Evolutionary conservation across 2,329 filamentous ascomycete species (phyloP), one percentile per base, ranked within the genome.

Genomic region (Aureobasidium sp.): DNA sequence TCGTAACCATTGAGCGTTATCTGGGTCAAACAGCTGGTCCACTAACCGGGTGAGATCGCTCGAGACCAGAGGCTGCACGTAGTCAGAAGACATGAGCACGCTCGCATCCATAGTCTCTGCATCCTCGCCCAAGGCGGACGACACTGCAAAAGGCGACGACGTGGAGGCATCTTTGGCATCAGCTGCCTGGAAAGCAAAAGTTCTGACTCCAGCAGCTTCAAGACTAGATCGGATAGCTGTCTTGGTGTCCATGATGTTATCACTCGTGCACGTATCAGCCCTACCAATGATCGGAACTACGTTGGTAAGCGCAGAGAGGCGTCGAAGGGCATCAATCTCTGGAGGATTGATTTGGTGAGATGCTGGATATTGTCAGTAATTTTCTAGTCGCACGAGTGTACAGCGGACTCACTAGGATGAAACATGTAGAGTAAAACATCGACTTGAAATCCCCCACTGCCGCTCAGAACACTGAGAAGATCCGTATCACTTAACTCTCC

Each of bases 71-170:
- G 93, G 93, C 64, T 90, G 87, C 14, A 94, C 79, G 70, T 97
- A 97, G 68, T 94, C 89, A 1, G 92, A 87, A 61, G 87, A 91
- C 93, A 97, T 97, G 21, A 97, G 81, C 0, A 96, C 79, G 68
- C 91, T 96, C 21, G 92, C 93, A 72, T 97, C 93, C 87, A 97
- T 95, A 47, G 82, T 85, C 44, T 96, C 90, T 63, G 85, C 77
- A 68, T 97, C 91, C 27, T 83, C 82, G 1, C 82, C 84, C 29
- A 83, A 79, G 13, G 83, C 83, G 25, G 89, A 94, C 1, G 93
- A 97, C 25, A 96, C 81, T 0, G 90, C 85, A 70, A 90, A 95
- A 3, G 87, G 84, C 62, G 34, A 32, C 32, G 21, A 9, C 7
- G 42, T 77, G 29, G 14, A 21, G 16, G 21, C 16, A 8, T 73